Base-by-base conservation (phyloP, 805 yeast genomes). In the Priceomyces haplophilus region DNA sequence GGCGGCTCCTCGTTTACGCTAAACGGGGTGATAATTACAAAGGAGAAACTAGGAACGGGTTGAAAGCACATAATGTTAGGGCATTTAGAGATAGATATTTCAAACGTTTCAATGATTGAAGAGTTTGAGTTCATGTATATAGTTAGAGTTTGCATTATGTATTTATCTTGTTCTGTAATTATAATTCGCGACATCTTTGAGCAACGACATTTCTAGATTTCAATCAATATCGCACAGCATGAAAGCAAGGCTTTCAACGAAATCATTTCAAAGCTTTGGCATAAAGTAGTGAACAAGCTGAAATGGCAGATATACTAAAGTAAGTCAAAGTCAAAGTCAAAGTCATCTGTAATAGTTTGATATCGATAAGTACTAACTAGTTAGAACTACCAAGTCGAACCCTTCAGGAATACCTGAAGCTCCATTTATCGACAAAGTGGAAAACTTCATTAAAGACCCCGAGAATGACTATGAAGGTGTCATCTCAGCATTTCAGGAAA, bases 391-490 rank as follows among this genome's bases (percentile, higher is more conserved):
- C 2, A 74, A 79, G 38, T 67, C 81, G 18, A 93, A 93, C 57
- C 93, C 97, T 7, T 77, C 98, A 50, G 99, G 99, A 3, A 93
- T 93, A 44, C 99, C 99, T 5, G 85, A 87, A 58, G 99, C 99
- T 1, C 96, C 95, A 32, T 93, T 93, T 62, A 81, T 93, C 40
- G 95, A 85, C 48, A 79, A 80, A 43, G 93, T 90, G 7, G 93
- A 82, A 43, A 83, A 80, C 38, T 79, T 82, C 52, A 76, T 89
- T 48, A 84, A 80, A 55, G 73, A 75, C 51, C 74, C 82, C 2
- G 82, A 76, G 35, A 44, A 54, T 15, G 91, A 88, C 54, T 88
- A 85, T 44, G 88, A 84, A 38, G 60, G 75, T 34, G 73, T 85
- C 27, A 78, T 91, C 68, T 72, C 75, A 38, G 76, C 85, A 52